Evolutionary conservation across 2,329 filamentous ascomycete genomes (phyloP), one percentile per base, ranked within the genome.

Genomic region (Nigrograna mackinnonii): DNA sequence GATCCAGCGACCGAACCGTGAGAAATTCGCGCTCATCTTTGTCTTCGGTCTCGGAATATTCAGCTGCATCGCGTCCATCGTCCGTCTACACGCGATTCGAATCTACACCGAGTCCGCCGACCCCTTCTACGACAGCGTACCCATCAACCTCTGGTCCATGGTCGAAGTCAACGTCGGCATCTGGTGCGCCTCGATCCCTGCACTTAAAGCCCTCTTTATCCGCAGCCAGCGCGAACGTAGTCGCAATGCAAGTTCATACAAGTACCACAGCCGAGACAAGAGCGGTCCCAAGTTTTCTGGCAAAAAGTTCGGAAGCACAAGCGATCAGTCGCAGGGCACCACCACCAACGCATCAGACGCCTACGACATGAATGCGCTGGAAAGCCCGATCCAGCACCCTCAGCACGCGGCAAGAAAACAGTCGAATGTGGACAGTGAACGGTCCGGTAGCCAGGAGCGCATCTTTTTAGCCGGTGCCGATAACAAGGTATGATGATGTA

Each of bases 121-220:
- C 50, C 77, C 79, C 38, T 77, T 76, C 39, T 82, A 76, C 83
- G 90, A 92, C 62, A 86, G 86, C 2, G 88, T 89, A 0, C 73
- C 89, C n/a, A 87, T 89, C 1, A 85, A 95, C 58, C 89, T 95
- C 84, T 96, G 91, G 91, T 91, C 87, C 17, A 87, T 86, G 22
- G 82, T 96, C 45, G 91, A 96, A 68, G 89, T 95, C 58, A 92
- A 95, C 52, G 77, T 95, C 2, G 91, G 89, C 17, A 91, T 96
- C 53, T 84, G 89, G 41, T 95, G 89, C 61, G 91, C 87, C 26
- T 95, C 89, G 53, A 87, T 96, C 19, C 91, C 91, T 5, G 90
- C 87, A 0, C 73, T 96, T 41, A 96, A 95, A 63, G 90, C 91
- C 2, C 75, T 96, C 22, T 52, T 54, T 32, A 47, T 34, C 35